Evolutionary conservation across 371 early-diverging fungal genomes (phyloP), one percentile per base, ranked within the genome.

Genomic region (Mortierella polycephala): DNA sequence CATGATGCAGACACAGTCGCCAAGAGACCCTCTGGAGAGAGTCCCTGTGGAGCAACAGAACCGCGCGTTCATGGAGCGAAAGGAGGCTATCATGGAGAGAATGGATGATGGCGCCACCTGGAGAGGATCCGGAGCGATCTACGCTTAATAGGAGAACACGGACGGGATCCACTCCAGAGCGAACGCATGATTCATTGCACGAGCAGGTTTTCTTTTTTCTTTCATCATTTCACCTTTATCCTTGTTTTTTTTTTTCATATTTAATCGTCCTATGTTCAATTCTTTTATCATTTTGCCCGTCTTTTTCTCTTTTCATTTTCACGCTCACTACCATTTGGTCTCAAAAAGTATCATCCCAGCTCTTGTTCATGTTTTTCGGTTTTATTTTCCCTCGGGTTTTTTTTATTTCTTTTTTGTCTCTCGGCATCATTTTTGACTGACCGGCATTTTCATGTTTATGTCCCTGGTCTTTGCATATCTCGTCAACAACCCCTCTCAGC

Each of bases 11-110:
- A 72, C 74, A 41, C 73, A 59, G 39, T 59, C 64, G 14, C 59
- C 61, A 30, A 76, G 71, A 18, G 86, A 85, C 54, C 76, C 84
- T 11, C 61, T 82, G 67, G 82, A 83, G 47, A 70, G 82, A 18
- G 72, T 83, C 23, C 69, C 81, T n/a, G 83, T 84, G 39, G 85
- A 83, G 46, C 71, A 75, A n/a, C 71, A 81, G 21, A 86, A 85
- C 65, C 82, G 82, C 41, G 72, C 62, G n/a, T 86, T 81, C 59
- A 69, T 82, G 30, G 68, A 76, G 30, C 69, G 83, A 57, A 71
- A 73, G 57, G 85, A 85, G 56, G 86, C 71, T 6, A 47, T 74
- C 18, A 64, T 83, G 66, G 76, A 81, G 13, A 59, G 82, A 41
- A 73, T 75, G 64, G 86, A 85, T 30, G 73, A 82, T 5, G 75